Evolutionary conservation across 768 basidiomycete genomes (phyloP).

Genomic region (Panaeolus cyanescens): DNA sequence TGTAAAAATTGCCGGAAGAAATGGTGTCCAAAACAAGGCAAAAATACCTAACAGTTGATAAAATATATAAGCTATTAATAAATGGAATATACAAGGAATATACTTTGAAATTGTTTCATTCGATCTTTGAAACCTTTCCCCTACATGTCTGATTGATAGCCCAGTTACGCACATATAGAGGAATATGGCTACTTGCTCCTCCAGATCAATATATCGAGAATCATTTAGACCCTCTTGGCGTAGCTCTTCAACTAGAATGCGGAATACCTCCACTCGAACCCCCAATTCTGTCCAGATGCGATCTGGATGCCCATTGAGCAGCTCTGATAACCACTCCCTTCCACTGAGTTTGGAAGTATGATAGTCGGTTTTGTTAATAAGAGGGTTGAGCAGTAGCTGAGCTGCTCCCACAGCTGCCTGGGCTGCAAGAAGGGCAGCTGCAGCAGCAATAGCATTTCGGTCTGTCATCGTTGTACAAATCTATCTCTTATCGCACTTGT

Average conservation of each 20-base stretch:
- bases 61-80: slow-evolving; percentile 8
- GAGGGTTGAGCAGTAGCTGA: no score
- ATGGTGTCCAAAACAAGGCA: slow-evolving; percentile 23
- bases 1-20: slow-evolving; percentile 27
- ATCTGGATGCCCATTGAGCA: slow-evolving; percentile 6
- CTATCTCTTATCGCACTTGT: no score
- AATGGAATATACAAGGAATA: slow-evolving; percentile 6
- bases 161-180: slow-evolving; percentile 26
- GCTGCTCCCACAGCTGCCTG: no score
- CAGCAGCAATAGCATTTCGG: no score
- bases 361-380: no score
- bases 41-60: slow-evolving; percentile 29
- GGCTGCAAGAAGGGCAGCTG: no score
- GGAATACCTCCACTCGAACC: background rate
- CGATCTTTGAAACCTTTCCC: slow-evolving; percentile 26
- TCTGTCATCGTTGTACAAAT: no score
- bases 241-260: slow-evolving; percentile 17
- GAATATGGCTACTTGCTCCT: slow-evolving; percentile 26
- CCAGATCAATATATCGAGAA: slow-evolving; percentile 1
- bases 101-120: slow-evolving; percentile 18
- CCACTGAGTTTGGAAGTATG: background rate
- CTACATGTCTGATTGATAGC: slow-evolving; percentile 17
- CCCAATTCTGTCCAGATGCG: background rate
- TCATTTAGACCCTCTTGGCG: background rate
- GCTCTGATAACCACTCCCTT: background rate